Evolutionary conservation across 1,284 basidiomycete genomes (phyloP), one percentile per base, ranked within the genome.

Genomic region (Pterula multifida): DNA sequence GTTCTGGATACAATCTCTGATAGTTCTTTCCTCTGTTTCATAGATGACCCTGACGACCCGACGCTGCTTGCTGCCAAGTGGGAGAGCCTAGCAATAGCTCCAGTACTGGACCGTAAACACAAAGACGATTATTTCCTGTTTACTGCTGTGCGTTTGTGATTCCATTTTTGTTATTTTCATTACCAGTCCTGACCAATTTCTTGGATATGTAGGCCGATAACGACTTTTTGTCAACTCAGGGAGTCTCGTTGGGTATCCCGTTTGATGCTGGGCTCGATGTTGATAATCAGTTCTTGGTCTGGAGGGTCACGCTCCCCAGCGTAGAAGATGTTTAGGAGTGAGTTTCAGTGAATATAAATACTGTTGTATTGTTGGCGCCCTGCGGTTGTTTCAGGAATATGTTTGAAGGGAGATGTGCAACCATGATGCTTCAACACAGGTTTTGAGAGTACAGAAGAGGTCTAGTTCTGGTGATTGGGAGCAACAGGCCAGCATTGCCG

Each of bases 51-150:
- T 19, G 67, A 71, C 54, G 75, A 81, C 57, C 55, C 70, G 45
- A 79, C 75, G 0, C 66, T 84, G 24, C 72, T 85, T 50, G 75
- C 75, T 52, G 72, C 73, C 2, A 85, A 85, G 63, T 85, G 81
- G 77, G 83, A 85, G 59, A 76, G 74, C 3, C 67, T 81, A 48
- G 76, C 80, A 12, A 63, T 85, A 9, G 79, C 75, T 2, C 74
- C 81, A 0, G 70, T 68, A 19, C 60, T 69, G 1, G 79, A 83
- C 55, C 56, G 66, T 2, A 59, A 56, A 0, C 70, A 66, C 57
- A 76, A 78, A 0, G 65, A 85, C 58, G 81, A 85, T 58, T 84
- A 76, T 62, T 84, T 84, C 67, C 64, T 86, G 26, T 75, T 81
- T 63, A 75, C 76, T 9, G 71, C 71, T 17, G 76, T 78, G 54